A percentile compares a stretch with the other conserved stretches of the same genome.
phyloP scores from a whole-genome alignment of 495 filamentous ascomycete species.

The Melanomma pulvis-pyrius region DNA sequence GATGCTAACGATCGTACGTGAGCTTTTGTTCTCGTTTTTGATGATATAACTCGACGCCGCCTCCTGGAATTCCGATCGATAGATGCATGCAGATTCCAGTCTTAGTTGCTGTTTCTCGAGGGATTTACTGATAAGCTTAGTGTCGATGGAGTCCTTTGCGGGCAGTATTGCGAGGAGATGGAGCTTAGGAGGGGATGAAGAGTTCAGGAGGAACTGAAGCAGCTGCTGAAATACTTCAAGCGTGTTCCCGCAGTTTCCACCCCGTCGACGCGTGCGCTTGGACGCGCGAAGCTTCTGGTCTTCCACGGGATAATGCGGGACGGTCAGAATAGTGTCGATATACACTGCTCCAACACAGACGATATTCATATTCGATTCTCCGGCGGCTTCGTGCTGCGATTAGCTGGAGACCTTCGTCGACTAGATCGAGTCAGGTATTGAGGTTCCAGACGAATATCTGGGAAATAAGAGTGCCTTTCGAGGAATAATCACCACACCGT shows the following conservation, averaged over 20 bases:
- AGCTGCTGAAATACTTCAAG: conserved; percentile 70
- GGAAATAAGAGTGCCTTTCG: no score
- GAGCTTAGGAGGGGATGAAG: conserved; percentile 25
- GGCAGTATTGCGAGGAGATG: conserved; percentile 53
- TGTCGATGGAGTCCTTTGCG: conserved; percentile 45
- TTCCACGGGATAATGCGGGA: conserved; percentile 66
- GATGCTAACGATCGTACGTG: conserved; percentile 71
- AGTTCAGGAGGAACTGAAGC: conserved; percentile 25
- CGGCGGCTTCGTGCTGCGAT: not conserved
- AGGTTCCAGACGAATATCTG: no score
- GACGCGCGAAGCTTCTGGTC: conserved; percentile 73
- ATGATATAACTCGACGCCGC: conserved; percentile 74
- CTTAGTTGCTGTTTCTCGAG: conserved; percentile 49
- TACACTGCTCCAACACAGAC: conserved; percentile 31
- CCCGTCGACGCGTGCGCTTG: conserved; percentile 60
- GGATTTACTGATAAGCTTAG: conserved; percentile 47
- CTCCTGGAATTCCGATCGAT: conserved; percentile 56
- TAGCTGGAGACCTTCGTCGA: no score
- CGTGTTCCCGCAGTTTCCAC: conserved; percentile 73
- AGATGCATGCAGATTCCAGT: conserved; percentile 58
- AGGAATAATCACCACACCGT: no score
- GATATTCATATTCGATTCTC: conserved; percentile 14
- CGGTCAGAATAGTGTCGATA: conserved; percentile 41
- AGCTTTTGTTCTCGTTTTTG: conserved; percentile 59
- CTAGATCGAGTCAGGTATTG: no score